Percentiles rank a stretch among this genome's conserved stretches.
These are phyloP conservation scores for Fusarium albidum DNA, from an alignment of 2,329 filamentous ascomycete species.

Conservation along the genomic window DNA sequence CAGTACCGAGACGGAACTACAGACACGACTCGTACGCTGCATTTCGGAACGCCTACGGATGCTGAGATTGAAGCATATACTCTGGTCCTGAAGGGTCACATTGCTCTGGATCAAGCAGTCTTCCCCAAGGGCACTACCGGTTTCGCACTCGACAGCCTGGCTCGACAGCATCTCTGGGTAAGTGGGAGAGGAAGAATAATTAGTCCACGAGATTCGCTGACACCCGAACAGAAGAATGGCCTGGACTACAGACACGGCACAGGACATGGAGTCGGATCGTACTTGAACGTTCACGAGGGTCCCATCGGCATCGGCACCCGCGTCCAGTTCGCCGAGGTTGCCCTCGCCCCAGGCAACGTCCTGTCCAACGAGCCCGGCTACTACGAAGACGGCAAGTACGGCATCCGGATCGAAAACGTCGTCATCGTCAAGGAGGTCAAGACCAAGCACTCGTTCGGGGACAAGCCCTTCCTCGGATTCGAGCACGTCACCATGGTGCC, in stretches of 20 bases:
- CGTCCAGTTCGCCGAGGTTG: constrained; percentile 89
- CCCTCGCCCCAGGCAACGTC: constrained; percentile 90
- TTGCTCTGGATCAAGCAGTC: constrained; percentile 83
- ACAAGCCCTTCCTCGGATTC: constrained; percentile 93
- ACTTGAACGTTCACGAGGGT: constrained; percentile 95
- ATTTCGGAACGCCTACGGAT: constrained; percentile 85
- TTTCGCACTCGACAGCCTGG: constrained; percentile 87
- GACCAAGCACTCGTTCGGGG: constrained; percentile 87
- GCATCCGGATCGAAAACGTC: constrained; percentile 96
- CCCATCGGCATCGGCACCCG: constrained; percentile 96
- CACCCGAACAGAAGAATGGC: constrained; percentile 61
- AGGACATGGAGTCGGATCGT: constrained; percentile 94
- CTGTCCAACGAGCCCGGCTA: constrained; percentile 96
- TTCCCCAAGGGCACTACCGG: constrained; percentile 97
- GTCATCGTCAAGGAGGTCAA: constrained; percentile 89
- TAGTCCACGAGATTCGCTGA: constrained; percentile 24
- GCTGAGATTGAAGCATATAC: constrained; percentile 92
- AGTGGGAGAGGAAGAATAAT: constrained; percentile 34
- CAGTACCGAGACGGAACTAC: constrained; percentile 97
- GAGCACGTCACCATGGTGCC: constrained; percentile 98
- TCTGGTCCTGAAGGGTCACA: constrained; percentile 92
- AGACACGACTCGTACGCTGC: constrained; percentile 91
- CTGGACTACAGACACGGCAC: constrained; percentile 97
- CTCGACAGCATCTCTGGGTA: constrained; percentile 92
- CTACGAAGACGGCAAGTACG: constrained; percentile 95